Evolutionary conservation across 768 basidiomycete species (phyloP).

Genomic region (Dioszegia aurantiaca): DNA sequence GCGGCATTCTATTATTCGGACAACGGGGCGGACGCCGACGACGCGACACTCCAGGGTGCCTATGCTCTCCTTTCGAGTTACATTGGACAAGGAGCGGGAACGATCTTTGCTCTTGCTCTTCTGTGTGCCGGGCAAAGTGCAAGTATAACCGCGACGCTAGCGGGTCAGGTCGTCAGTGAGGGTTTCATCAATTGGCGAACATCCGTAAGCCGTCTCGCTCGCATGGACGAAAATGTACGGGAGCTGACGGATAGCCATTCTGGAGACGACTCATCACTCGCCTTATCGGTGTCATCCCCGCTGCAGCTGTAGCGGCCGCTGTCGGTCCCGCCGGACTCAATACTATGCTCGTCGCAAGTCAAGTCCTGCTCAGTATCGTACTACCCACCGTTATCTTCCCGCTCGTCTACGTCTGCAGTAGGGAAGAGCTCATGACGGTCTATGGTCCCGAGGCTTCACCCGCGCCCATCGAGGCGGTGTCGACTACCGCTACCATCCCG

Average conservation of each 20-base stretch:
- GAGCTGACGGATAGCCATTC: slow-evolving; percentile 43
- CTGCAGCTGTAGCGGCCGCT: slow-evolving; percentile 70
- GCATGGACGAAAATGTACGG: neutral
- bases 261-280: slow-evolving; percentile 80
- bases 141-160: slow-evolving; percentile 81
- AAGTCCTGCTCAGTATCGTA: slow-evolving; percentile 77
- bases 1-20: slow-evolving; percentile 71
- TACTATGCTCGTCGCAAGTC: slow-evolving; percentile 75
- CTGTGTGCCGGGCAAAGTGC: slow-evolving; percentile 85
- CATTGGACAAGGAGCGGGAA: slow-evolving; percentile 75
- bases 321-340: slow-evolving; percentile 70
- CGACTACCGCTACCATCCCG: neutral
- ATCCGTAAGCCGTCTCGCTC: slow-evolving; percentile 53
- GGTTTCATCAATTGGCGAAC: slow-evolving; percentile 85
- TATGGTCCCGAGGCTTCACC: slow-evolving; percentile 28
- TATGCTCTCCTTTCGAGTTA: slow-evolving; percentile 66
- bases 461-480: neutral
- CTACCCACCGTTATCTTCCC: slow-evolving; percentile 84
- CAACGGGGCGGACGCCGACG: slow-evolving; percentile 50
- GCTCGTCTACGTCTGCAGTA: slow-evolving; percentile 69
- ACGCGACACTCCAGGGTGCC: slow-evolving; percentile 80
- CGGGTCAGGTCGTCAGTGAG: slow-evolving; percentile 85
- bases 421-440: slow-evolving; percentile 66
- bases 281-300: slow-evolving; percentile 74
- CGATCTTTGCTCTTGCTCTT: slow-evolving; percentile 82